Evolutionary conservation across 257 asterid species (phyloP), one percentile per base, ranked within the genome.

Genomic region (Coffea eugenioides): DNA sequence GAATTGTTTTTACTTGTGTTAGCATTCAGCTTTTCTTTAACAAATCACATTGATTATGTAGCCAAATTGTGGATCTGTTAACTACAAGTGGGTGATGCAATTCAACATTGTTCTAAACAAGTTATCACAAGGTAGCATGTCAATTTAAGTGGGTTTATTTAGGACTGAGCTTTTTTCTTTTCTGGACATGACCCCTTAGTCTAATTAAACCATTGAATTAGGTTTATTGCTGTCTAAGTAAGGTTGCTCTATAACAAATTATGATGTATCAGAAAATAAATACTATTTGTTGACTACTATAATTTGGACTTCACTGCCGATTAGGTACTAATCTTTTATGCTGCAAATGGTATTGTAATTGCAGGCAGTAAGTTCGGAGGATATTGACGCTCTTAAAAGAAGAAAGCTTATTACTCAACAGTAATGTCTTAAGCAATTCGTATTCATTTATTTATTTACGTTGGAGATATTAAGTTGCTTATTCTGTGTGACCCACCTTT

Each of bases 401-500:
- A 90, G 99, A 83, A 94, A 87, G 87, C 96, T 96, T 73, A 92
- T 96, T 73, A 81, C 75, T 73, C 91, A 87, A 72, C 95, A 91
- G 98, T 94, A 93, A 93, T 82, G 77, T 76, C 77, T 83, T 64
- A 41, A n/a, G 39, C 41, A 6, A 5, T 69, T 69, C 68, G 12
- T 52, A 12, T 76, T 74, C 31, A 65, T 69, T 69, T 66, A 21
- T 20, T 77, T n/a, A 48, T 64, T 69, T 39, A 49, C 66, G 52
- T 41, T 66, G 1, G 71, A 59, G 59, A 77, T 10, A 34, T 8
- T 43, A 16, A 9, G 10, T 77, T 64, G 21, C n/a, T 65, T 71
- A 61, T n/a, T 56, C 34, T 36, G 51, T 69, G 31, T 39, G 46
- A 27, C n/a, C 3, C 27, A 27, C 56, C 61, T 49, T 25, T 5